Conservation (phyloP, 2,329 filamentous ascomycete species). For the Aphanocladium album region DNA sequence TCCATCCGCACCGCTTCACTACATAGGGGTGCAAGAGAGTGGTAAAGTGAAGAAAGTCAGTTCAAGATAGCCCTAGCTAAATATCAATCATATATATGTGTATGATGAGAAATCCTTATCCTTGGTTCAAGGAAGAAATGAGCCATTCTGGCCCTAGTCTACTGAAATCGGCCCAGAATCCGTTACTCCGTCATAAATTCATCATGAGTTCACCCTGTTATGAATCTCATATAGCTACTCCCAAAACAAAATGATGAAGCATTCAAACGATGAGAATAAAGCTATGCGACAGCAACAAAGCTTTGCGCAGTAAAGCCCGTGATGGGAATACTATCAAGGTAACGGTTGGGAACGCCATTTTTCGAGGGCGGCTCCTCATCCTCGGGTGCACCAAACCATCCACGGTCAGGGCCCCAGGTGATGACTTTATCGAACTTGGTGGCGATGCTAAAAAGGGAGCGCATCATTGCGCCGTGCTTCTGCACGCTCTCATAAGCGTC, state of each 20-base stretch:
- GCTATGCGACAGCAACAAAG: slow-evolving; percentile 10
- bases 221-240: background rate
- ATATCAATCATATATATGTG: background rate
- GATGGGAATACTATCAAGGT: slow-evolving; percentile 5
- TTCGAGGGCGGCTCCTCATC: slow-evolving; percentile 23
- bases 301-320: slow-evolving; percentile 5
- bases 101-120: background rate
- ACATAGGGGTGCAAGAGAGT: background rate
- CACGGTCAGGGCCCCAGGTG: slow-evolving; percentile 63
- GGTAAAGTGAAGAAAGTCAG: background rate
- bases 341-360: slow-evolving; percentile 7
- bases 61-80: background rate
- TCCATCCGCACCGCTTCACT: background rate
- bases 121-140: background rate
- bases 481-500: slow-evolving; percentile 64
- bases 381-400: slow-evolving; percentile 51
- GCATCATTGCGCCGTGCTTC: slow-evolving; percentile 60
- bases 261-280: too few species aligned
- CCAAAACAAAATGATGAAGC: background rate
- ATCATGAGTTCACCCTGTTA: background rate
- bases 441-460: slow-evolving; percentile 50
- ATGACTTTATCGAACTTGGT: slow-evolving; percentile 46
- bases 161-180: background rate
- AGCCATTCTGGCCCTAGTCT: background rate
- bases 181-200: background rate